Percentiles rank a stretch among this genome's conserved stretches.
These are phyloP conservation scores for Takakia lepidozioides DNA, from an alignment of 225 moss, liverwort and hornwort species.

Conservation along the genomic window DNA sequence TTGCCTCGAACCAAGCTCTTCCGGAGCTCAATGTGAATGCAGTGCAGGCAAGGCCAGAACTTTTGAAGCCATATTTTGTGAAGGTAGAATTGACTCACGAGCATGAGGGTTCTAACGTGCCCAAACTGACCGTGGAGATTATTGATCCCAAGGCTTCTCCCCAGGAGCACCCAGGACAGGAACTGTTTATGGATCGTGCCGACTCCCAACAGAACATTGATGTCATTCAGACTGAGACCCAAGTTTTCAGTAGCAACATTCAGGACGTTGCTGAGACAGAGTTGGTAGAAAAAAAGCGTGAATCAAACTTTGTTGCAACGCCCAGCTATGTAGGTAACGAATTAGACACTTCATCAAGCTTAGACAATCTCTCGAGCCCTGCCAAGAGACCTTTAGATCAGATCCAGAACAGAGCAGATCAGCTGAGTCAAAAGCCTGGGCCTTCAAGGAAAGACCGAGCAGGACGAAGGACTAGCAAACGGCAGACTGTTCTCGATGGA, in stretches of 20 bases:
- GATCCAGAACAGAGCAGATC: background rate
- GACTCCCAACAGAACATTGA: too few species aligned
- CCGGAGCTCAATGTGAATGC: background rate
- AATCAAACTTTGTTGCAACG: too few species aligned
- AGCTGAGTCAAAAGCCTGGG: too few species aligned
- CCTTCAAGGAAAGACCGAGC: background rate
- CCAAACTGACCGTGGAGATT: background rate
- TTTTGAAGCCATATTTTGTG: background rate
- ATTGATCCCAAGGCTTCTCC: background rate
- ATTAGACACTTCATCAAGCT: too few species aligned
- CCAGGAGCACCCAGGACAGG: background rate
- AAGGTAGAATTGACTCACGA: background rate
- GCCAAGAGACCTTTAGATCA: background rate
- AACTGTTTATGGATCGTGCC: too few species aligned
- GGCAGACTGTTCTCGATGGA: constrained; percentile 2
- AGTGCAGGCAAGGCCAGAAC: background rate
- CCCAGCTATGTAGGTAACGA: too few species aligned
- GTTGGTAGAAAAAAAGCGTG: too few species aligned
- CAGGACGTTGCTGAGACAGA: too few species aligned
- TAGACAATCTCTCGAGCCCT: too few species aligned
- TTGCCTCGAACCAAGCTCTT: background rate
- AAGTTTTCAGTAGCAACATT: too few species aligned
- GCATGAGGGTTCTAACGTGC: background rate
- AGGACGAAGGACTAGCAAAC: background rate
- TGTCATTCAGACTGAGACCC: too few species aligned